Percentiles rank a stretch among this genome's conserved stretches.
These are phyloP conservation scores for Diplodia mutila DNA, from an alignment of 2,329 filamentous ascomycete genomes.

Conservation along the genomic window DNA sequence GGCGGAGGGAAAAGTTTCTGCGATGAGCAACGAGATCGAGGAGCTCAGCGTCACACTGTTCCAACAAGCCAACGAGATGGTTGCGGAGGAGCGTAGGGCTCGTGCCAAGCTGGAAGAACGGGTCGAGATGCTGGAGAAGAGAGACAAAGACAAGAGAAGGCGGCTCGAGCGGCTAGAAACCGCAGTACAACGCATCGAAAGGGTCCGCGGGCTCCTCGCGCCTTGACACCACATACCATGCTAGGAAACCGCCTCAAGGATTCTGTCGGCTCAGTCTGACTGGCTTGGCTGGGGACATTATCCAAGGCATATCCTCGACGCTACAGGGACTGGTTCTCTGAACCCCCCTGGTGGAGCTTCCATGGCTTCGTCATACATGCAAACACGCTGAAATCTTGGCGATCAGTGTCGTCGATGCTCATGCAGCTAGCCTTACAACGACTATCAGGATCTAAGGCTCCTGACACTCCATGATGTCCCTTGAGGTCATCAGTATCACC, in stretches of 20 bases:
- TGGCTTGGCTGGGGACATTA: neutral
- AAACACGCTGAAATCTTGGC: neutral
- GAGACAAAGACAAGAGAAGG: slow-evolving; percentile 70
- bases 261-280: neutral
- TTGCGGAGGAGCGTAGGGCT: slow-evolving; percentile 73
- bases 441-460: neutral
- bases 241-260: neutral
- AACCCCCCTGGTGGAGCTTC: neutral
- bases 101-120: slow-evolving; percentile 72
- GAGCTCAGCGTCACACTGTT: slow-evolving; percentile 77
- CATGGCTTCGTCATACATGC: neutral
- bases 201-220: slow-evolving; percentile 65
- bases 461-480: neutral
- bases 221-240: neutral
- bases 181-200: slow-evolving; percentile 71
- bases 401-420: neutral
- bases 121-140: slow-evolving; percentile 67
- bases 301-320: neutral
- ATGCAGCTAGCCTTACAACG: neutral
- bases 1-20: slow-evolving; percentile 69
- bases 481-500: neutral
- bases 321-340: neutral
- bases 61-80: slow-evolving; percentile 86
- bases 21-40: slow-evolving; percentile 74
- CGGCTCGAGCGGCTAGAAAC: slow-evolving; percentile 72